Conservation (phyloP, 345 rosid species). For the Cochlearia excelsa region DNA sequence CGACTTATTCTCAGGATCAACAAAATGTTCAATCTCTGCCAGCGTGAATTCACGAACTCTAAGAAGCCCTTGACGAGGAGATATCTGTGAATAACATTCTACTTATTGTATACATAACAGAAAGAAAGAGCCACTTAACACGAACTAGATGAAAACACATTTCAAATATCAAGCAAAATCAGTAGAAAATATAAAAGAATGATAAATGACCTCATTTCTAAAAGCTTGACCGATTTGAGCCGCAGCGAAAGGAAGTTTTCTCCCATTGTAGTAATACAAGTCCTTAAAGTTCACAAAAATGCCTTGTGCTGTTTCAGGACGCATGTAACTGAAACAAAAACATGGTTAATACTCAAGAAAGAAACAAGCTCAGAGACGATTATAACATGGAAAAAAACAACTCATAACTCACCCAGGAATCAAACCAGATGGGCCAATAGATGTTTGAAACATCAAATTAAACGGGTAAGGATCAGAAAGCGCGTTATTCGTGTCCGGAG, state of each 20-base stretch:
- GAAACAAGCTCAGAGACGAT: not conserved
- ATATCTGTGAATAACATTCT: slow-evolving; percentile 47
- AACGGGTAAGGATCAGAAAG: slow-evolving; percentile 94
- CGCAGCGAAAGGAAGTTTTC: slow-evolving; percentile 93
- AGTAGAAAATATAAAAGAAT: slow-evolving; percentile 6
- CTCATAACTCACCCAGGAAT: slow-evolving; percentile 58
- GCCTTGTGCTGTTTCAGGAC: slow-evolving; percentile 99
- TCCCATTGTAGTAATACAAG: slow-evolving; percentile 83
- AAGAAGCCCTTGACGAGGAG: slow-evolving; percentile 98
- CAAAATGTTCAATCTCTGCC: slow-evolving; percentile 96
- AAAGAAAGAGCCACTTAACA: not conserved
- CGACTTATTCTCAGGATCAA: slow-evolving; percentile 93
- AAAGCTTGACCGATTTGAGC: slow-evolving; percentile 99
- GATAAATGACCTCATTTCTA: slow-evolving; percentile 71
- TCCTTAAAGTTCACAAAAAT: slow-evolving; percentile 92
- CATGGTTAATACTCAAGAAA: not conserved
- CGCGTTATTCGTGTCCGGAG: slow-evolving; percentile 79
- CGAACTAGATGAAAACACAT: not conserved
- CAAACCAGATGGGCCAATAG: slow-evolving; percentile 92
- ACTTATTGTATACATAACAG: not conserved
- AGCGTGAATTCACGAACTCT: slow-evolving; percentile 93
- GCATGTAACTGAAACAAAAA: slow-evolving; percentile 63
- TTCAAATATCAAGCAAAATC: slow-evolving; percentile 1
- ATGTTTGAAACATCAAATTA: slow-evolving; percentile 94
- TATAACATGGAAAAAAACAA: not conserved